A percentile compares a stretch with the other conserved stretches of the same genome.
Evolutionary conservation across 768 basidiomycete genomes (phyloP).

Genomic region (Rhodotorula sphaerocarpa): DNA sequence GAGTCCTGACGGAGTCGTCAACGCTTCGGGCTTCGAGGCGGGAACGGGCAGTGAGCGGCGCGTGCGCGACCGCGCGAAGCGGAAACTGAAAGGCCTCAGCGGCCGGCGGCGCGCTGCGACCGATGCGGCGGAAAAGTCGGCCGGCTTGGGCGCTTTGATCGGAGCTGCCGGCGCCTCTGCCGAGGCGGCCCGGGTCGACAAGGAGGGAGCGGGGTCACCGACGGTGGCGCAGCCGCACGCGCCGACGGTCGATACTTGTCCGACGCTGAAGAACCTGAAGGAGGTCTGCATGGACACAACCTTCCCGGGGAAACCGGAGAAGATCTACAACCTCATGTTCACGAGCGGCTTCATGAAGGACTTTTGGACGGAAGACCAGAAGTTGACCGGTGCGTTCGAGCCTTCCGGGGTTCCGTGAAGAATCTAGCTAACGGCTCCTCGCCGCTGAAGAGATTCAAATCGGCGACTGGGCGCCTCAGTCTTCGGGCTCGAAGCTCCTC

Average conservation of each 20-base stretch:
- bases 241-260: constrained; percentile 26
- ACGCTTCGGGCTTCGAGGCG: neutral
- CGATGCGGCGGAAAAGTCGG: neutral
- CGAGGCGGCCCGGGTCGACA: neutral
- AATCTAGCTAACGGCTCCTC: too few species aligned
- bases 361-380: constrained; percentile 83
- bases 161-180: neutral
- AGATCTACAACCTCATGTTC: constrained; percentile 92
- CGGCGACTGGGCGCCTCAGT: constrained; percentile 78
- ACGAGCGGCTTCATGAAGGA: constrained; percentile 69
- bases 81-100: constrained; percentile 17
- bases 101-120: constrained; percentile 16
- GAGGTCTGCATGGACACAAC: constrained; percentile 57
- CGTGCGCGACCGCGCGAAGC: neutral
- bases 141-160: neutral
- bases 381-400: constrained; percentile 63
- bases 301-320: constrained; percentile 84
- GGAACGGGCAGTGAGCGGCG: constrained; percentile 1
- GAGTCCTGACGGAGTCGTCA: neutral
- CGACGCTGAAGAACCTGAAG: constrained; percentile 31
- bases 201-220: neutral
- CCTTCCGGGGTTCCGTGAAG: too few species aligned
- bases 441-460: constrained; percentile 98
- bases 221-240: constrained; percentile 9
- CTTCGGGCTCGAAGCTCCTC: constrained; percentile 59